These are phyloP conservation scores for Saccharum spontaneum DNA, from an alignment of 176 grass and related monocot genomes.

Conservation along the genomic window DNA sequence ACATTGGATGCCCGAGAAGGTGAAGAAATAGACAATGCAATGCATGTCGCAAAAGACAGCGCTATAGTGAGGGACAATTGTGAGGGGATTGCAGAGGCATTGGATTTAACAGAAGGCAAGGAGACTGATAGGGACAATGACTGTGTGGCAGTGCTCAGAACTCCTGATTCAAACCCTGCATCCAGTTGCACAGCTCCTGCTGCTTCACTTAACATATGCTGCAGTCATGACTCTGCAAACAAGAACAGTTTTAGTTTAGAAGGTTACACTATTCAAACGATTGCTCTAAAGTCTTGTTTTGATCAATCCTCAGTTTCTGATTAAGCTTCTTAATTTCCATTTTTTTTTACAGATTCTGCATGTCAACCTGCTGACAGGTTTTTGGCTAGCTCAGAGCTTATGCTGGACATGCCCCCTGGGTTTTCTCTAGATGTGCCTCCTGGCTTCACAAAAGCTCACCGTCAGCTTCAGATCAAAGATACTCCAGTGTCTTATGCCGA, in stretches of 20 bases:
- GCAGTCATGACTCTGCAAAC: slow-evolving; percentile 16
- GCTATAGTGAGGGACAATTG: neutral
- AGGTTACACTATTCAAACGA: slow-evolving; percentile 9
- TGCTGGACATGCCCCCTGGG: slow-evolving; percentile 23
- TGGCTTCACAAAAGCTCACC: slow-evolving; percentile 32
- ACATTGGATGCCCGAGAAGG: slow-evolving; percentile 39
- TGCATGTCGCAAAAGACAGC: slow-evolving; percentile 36
- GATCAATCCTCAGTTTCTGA: slow-evolving; percentile 4
- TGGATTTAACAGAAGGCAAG: slow-evolving; percentile 39
- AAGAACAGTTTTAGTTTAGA: neutral
- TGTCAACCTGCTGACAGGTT: slow-evolving; percentile 22
- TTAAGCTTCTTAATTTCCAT: neutral
- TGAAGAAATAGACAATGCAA: slow-evolving; percentile 19
- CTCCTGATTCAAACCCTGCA: slow-evolving; percentile 33
- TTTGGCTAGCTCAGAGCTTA: slow-evolving; percentile 17
- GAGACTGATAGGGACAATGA: slow-evolving; percentile 9
- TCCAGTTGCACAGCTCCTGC: slow-evolving; percentile 13
- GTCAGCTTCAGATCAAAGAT: neutral
- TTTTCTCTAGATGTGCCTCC: slow-evolving; percentile 28
- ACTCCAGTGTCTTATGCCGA: neutral
- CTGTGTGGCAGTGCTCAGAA: neutral
- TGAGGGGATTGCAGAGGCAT: slow-evolving; percentile 43
- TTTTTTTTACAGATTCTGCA: slow-evolving; percentile 21
- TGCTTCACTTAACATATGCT: slow-evolving; percentile 2
- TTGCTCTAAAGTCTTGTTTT: slow-evolving; percentile 11